Base-by-base conservation (phyloP, 1,284 basidiomycete species). In the Malassezia sympodialis region DNA sequence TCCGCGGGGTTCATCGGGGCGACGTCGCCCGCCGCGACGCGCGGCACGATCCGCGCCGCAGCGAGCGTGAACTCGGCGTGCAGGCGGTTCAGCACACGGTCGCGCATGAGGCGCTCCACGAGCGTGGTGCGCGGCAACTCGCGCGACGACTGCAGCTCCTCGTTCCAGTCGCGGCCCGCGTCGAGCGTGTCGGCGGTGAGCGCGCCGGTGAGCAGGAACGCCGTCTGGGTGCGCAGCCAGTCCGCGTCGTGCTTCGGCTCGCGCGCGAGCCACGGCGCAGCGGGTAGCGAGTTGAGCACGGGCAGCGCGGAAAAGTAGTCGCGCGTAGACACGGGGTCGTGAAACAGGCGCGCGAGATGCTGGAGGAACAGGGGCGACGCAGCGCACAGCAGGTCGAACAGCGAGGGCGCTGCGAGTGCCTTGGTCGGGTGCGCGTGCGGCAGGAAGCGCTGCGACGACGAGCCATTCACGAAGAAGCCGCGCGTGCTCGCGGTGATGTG, bases 91-190 rank as follows among this genome's bases (percentile, higher is more conserved):
- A 79, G 72, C 65, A 81, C 77, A 56, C 80, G 78, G 62, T 81
- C 81, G 34, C 81, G 73, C 60, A 80, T 69, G 26, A 80, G 77
- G 14, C 79, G 74, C 63, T 81, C 80, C 51, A 78, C 76, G 53
- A 79, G 77, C 15, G 71, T 77, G 26, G 70, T 65, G 53, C 75
- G 73, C 11, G 80, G 79, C 34, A 81, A 69, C 69, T 82, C 81
- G 49, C 78, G 76, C 59, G 79, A 77, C 34, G 79, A 78, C 60
- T 80, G 79, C 34, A 81, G 77, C 74, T 82, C 81, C 63, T 82
- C 81, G 68, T 81, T 81, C 81, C 81, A 82, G 67, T 82, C 81
- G 51, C 80, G 75, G 4, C 79, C 78, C 19, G 75, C 76, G 51
- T 81, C 80, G 26, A 81, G 73, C 15, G 76, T 77, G 48, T 81